Percentiles rank a stretch among this genome's conserved stretches.
Conservation (phyloP, 257 asterid genomes). For the Salvia splendens region DNA sequence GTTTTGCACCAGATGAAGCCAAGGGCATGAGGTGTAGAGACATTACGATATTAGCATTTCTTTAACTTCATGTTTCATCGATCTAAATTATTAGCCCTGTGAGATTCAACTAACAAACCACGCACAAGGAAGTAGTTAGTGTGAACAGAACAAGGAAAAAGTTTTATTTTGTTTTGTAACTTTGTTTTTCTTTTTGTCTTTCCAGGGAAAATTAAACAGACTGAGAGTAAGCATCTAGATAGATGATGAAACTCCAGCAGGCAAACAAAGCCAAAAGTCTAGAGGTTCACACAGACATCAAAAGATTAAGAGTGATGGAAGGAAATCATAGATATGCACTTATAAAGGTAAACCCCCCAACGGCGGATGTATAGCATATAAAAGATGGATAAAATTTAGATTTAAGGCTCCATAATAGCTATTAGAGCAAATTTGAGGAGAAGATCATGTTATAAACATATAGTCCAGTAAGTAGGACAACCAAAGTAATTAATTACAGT, state of each 20-base stretch:
- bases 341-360: neutral
- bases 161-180: no score
- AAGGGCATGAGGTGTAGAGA: neutral
- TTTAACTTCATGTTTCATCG: neutral
- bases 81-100: neutral
- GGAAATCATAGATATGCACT: neutral
- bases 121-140: neutral
- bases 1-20: neutral
- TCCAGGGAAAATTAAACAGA: neutral
- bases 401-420: slow-evolving; percentile 5
- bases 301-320: neutral
- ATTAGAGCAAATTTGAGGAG: slow-evolving; percentile 6
- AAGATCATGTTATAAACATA: neutral
- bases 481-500: neutral
- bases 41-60: neutral
- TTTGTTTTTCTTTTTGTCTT: neutral
- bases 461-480: neutral
- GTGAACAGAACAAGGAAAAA: neutral
- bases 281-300: neutral
- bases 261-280: neutral
- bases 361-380: neutral
- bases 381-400: slow-evolving; percentile 9
- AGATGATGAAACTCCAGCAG: neutral
- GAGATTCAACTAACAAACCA: slow-evolving; percentile 12
- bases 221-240: neutral